Percentiles rank a stretch among this genome's conserved stretches.
Evolutionary conservation across 176 grass and related monocot species (phyloP).

Genomic region (Hyparrhenia diplandra): DNA sequence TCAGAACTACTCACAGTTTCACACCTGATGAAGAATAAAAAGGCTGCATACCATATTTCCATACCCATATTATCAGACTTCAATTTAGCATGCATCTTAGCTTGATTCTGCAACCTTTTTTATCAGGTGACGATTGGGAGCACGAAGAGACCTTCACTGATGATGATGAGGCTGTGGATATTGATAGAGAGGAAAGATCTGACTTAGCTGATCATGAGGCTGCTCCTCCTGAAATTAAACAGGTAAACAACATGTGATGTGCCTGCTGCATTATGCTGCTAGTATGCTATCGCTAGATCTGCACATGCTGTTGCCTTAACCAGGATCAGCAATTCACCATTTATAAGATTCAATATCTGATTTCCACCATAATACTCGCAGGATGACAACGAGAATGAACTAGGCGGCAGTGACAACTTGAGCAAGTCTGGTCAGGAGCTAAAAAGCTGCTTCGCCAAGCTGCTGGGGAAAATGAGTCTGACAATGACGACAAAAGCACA

Average conservation of each 20-base stretch:
- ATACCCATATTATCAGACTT: neutral
- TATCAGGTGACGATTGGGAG: conserved; percentile 92
- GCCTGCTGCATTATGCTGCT: conserved; percentile 13
- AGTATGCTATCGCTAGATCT: conserved; percentile 1
- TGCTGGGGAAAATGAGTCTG: conserved; percentile 60
- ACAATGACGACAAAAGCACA: conserved; percentile 49
- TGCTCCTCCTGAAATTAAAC: conserved; percentile 80
- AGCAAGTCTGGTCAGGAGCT: conserved; percentile 93
- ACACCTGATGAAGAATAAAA: conserved; percentile 1
- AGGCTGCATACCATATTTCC: neutral
- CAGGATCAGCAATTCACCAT: neutral
- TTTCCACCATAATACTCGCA: conserved; percentile 26
- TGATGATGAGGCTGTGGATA: conserved; percentile 72
- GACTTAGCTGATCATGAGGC: conserved; percentile 72
- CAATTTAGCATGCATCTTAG: conserved; percentile 4
- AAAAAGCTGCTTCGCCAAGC: conserved; percentile 67
- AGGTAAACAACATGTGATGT: conserved; percentile 47
- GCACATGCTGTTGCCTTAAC: conserved; percentile 3
- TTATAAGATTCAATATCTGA: neutral
- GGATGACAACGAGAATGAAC: conserved; percentile 81
- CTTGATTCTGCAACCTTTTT: conserved; percentile 25
- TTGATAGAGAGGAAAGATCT: conserved; percentile 71
- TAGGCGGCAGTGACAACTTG: conserved; percentile 35
- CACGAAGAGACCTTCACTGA: conserved; percentile 93
- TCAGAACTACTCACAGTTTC: conserved; percentile 8